Percentiles rank a stretch among this genome's conserved stretches.
phyloP scores from a whole-genome alignment of 495 filamentous ascomycete species.

The Aspergillus taichungensis region DNA sequence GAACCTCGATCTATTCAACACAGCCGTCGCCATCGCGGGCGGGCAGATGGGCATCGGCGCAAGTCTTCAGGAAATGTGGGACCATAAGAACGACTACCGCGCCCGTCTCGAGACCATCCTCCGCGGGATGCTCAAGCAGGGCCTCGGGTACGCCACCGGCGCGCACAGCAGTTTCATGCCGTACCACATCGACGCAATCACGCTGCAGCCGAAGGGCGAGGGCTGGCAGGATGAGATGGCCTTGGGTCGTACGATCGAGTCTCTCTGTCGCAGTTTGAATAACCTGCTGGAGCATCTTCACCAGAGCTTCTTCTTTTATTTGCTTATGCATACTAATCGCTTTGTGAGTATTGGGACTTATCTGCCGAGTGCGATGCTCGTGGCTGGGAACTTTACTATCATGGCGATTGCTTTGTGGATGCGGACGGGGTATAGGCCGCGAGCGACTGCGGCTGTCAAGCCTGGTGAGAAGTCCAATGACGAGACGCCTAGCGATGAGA shows the following conservation, averaged over 20 bases:
- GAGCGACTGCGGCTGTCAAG: conserved; percentile 3
- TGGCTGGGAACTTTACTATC: conserved; percentile 91
- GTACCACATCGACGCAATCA: conserved; percentile 96
- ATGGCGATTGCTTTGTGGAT: conserved; percentile 91
- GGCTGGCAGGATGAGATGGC: conserved; percentile 98
- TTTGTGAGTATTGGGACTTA: conserved; percentile 99
- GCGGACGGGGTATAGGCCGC: conserved; percentile 55
- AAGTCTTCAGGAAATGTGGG: conserved; percentile 77
- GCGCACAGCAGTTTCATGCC: conserved; percentile 94
- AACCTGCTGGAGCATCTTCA: conserved; percentile 95
- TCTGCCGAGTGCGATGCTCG: conserved; percentile 89
- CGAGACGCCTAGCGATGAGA: conserved; percentile 14
- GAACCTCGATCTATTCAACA: conserved; percentile 93
- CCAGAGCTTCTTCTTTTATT: conserved; percentile 98
- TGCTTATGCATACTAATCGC: conserved; percentile 78
- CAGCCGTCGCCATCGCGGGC: conserved; percentile 75
- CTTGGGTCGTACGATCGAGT: conserved; percentile 80
- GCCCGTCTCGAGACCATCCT: conserved; percentile 83
- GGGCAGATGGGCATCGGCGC: conserved; percentile 87
- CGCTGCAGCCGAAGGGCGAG: conserved; percentile 76
- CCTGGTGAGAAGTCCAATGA: conserved; percentile 17
- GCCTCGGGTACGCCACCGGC: conserved; percentile 79
- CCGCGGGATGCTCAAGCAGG: conserved; percentile 87
- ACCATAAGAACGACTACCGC: conserved; percentile 72
- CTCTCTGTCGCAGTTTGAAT: conserved; percentile 83